Evolutionary conservation across 495 filamentous ascomycete genomes (phyloP).

Genomic region (Hypoxylon perforatum): DNA sequence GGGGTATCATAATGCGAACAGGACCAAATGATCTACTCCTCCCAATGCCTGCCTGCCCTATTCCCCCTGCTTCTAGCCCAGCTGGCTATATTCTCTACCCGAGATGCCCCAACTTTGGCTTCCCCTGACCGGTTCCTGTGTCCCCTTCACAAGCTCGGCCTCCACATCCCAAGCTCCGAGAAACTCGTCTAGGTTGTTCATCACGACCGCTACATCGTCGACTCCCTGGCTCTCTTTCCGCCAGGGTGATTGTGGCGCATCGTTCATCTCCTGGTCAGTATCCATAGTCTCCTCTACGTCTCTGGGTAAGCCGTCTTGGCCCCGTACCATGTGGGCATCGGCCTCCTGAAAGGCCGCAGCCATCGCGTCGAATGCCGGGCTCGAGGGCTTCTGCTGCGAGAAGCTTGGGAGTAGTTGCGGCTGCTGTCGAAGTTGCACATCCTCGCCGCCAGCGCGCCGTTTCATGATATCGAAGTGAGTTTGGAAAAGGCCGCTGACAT

Average conservation of each 20-base stretch:
- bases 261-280: no score
- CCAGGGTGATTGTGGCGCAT: constrained; percentile 30
- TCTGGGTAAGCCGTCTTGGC: neutral
- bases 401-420: constrained; percentile 51
- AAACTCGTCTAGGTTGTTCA: constrained; percentile 57
- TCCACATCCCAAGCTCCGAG: constrained; percentile 55
- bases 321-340: constrained; percentile 26
- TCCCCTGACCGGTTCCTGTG: constrained; percentile 23
- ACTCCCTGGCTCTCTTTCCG: constrained; percentile 36
- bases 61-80: neutral
- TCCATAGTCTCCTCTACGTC: constrained; percentile 9
- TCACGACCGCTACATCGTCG: constrained; percentile 56
- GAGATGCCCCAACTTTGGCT: neutral
- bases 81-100: neutral
- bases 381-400: constrained; percentile 51
- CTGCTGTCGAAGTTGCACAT: constrained; percentile 4
- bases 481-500: constrained; percentile 33
- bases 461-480: constrained; percentile 54
- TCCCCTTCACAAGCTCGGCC: constrained; percentile 47
- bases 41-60: neutral
- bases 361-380: constrained; percentile 54
- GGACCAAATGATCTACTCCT: neutral
- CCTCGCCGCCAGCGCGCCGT: constrained; percentile 31
- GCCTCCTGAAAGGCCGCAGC: constrained; percentile 52
- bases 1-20: constrained; percentile 23